Base-by-base conservation (phyloP, 2,329 filamentous ascomycete genomes). In the Trichoderma sp. region DNA sequence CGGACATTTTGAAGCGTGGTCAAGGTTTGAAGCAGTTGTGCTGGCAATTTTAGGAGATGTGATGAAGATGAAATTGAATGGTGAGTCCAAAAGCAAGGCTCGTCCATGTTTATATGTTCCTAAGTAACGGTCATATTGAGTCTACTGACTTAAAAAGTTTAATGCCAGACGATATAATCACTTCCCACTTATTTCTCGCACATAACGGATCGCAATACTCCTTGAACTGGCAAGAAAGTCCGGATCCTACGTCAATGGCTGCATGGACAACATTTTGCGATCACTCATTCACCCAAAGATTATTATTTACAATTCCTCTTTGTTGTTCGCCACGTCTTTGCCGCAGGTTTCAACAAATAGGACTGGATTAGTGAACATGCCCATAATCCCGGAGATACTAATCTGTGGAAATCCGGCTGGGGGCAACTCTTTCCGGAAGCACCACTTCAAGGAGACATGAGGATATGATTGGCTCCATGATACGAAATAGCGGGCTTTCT, bases 381-480 rank as follows among this genome's bases (percentile, higher is more conserved):
- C 12, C 10, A 29, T 15, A 54, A 17, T n/a, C 17, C 42, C 60
- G 60, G 60, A 54, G 48, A 64, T 64, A 64, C 35, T 19, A 27
- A 13, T 32, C n/a, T 19, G 32, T 29, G 10, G 3, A 34, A 19
- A 22, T 29, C 25, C 25, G 50, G 6, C 7, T 17, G 0, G 12
- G 34, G 60, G 60, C 60, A 64, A 64, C 10, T 64, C 60, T 54
- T 8, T 37, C 60, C 60, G 60, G 22, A 32, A 27, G 12, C 17
- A 34, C 25, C 52, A 22, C 9, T 8, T 27, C 4, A 13, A 4
- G 15, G 9, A 15, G 9, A 32, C 8, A 4, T 4, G 10, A 32
- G 22, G 4, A 19, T 13, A 8, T 52, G 12, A 63, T 52, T 50
- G 42, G 58, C 6, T 4, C 6, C 2, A 35, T 8, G 3, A 27